Base-by-base conservation (phyloP, 345 rosid genomes). In the Atalantia buxifolia region DNA sequence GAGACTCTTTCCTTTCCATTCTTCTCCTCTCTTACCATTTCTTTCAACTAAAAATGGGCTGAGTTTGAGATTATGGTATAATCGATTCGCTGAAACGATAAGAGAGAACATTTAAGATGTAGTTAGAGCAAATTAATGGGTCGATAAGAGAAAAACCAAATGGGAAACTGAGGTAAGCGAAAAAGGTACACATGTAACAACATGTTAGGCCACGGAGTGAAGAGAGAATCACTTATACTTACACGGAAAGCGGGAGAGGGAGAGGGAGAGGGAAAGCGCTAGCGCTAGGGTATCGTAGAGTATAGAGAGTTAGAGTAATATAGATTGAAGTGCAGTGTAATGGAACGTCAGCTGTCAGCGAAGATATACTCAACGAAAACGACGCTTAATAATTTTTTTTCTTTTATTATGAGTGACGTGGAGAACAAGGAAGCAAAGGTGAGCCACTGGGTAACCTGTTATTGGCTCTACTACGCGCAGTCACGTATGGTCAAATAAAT, bases 391-490 rank as follows among this genome's bases (percentile, higher is more conserved):
- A 35, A 6, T 3, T 22, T 22, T 5, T 36, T 18, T 28, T 33
- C 5, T 33, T 33, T 45, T 45, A 45, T 45, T 45, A 12, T 45
- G 18, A 12, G 50, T 1, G 14, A 45, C 18, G 18, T 3, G n/a
- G 77, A 66, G 78, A 79, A 74, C 66, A 80, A 62, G 74, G 78
- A 73, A 24, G 74, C 19, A 28, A 63, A 16, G 36, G 18, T 4
- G 16, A 28, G 40, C 10, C 42, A 71, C 0, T 61, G 80, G 48
- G 56, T 62, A 33, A 59, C 81, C 72, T n/a, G n/a, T n/a, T n/a
- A 64, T 76, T 72, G 78, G 60, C 74, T 72, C 61, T 7, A 31
- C 21, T 19, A 22, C 30, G 66, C 12, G 19, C 18, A 33, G 50
- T 45, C 59, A 56, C 2, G 9, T 66, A 24, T 16, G 27, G 62